A percentile compares a stretch with the other conserved stretches of the same genome.
Evolutionary conservation across 768 basidiomycete species (phyloP).

Genomic region (Tricholoma hemisulphureum): DNA sequence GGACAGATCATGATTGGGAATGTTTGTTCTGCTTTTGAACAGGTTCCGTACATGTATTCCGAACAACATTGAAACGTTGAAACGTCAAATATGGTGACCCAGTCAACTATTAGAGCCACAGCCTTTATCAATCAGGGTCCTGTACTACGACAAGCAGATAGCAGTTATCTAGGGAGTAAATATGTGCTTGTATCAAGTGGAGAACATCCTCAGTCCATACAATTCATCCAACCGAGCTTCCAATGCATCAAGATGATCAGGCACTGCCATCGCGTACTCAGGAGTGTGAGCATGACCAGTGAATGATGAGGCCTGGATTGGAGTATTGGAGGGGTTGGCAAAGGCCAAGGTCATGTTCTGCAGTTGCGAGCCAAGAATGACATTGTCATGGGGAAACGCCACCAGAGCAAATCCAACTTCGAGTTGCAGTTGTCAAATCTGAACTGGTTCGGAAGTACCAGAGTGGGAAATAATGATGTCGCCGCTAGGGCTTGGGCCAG

Average conservation of each 20-base stretch:
- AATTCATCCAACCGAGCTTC: neutral
- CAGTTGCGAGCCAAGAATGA: too few species aligned
- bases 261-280: neutral
- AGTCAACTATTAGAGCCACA: too few species aligned
- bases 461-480: too few species aligned
- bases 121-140: too few species aligned
- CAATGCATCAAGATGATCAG: neutral
- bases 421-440: neutral
- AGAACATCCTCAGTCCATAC: neutral
- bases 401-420: too few species aligned
- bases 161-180: too few species aligned
- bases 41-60: neutral
- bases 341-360: too few species aligned
- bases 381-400: too few species aligned
- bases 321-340: neutral
- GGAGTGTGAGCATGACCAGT: neutral
- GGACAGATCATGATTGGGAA: neutral
- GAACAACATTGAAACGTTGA: neutral
- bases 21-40: neutral
- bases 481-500: too few species aligned
- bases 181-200: too few species aligned
- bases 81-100: neutral
- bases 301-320: neutral
- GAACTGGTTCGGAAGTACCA: too few species aligned
- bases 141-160: neutral